These are phyloP conservation scores for Phytophthora pinifolia DNA, from an alignment of 352 stramenopile species.

Conservation along the genomic window DNA sequence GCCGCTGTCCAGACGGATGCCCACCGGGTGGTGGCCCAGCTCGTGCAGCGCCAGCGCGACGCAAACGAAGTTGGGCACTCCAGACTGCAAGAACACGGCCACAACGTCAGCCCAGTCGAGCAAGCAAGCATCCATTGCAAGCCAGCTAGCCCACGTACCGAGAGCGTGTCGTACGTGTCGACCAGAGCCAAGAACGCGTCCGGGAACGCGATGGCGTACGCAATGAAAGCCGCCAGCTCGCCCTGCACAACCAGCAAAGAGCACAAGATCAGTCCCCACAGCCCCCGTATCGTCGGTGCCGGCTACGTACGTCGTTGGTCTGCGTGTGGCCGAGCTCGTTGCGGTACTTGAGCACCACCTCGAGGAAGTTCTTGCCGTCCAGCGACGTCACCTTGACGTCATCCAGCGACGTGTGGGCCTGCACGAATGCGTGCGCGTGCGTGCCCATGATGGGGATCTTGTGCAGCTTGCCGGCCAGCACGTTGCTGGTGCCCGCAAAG, in stretches of 20 bases:
- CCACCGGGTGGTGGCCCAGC: constrained; percentile 88
- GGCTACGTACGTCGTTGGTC: constrained; percentile 71
- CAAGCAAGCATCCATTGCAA: neutral
- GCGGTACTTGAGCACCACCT: constrained; percentile 83
- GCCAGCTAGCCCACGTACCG: constrained; percentile 35
- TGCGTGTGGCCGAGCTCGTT: constrained; percentile 61
- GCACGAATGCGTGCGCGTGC: constrained; percentile 98
- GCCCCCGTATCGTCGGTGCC: too few relatives aligned
- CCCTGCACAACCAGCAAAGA: constrained; percentile 57
- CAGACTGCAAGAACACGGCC: constrained; percentile 59
- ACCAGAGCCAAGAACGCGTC: constrained; percentile 96
- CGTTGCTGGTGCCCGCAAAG: constrained; percentile 98
- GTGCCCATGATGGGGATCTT: constrained; percentile 96
- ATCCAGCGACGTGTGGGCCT: constrained; percentile 93
- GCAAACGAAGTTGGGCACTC: constrained; percentile 96
- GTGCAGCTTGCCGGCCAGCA: constrained; percentile 96
- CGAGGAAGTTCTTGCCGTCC: constrained; percentile 79
- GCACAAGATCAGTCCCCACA: neutral
- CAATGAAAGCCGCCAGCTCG: constrained; percentile 98
- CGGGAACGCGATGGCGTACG: constrained; percentile 98
- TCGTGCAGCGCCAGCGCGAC: constrained; percentile 95
- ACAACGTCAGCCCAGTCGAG: constrained; percentile 10
- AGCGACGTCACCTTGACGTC: constrained; percentile 81
- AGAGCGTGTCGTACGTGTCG: constrained; percentile 99
- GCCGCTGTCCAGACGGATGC: constrained; percentile 97